Evolutionary conservation across 257 asterid species (phyloP).

Genomic region (Schizonepeta tenuifolia): DNA sequence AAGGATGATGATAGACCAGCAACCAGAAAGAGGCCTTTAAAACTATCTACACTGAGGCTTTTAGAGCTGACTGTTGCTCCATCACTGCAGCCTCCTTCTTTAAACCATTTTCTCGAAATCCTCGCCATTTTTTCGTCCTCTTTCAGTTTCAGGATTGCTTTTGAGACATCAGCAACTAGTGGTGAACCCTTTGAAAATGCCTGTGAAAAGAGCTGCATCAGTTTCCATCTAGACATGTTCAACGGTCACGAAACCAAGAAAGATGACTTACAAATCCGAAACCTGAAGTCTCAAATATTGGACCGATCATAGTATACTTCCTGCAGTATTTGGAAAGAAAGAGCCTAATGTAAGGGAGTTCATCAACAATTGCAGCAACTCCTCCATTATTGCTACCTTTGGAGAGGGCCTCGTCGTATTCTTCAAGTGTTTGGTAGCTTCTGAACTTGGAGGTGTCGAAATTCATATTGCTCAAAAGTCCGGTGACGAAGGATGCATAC

Average conservation of each 20-base stretch:
- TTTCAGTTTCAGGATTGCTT: constrained; percentile 38
- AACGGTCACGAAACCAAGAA: background rate
- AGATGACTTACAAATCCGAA: constrained; percentile 55
- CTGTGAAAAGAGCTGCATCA: constrained; percentile 30
- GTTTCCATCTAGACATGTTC: background rate
- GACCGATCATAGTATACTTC: constrained; percentile 51
- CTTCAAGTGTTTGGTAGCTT: constrained; percentile 37
- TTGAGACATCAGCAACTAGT: constrained; percentile 45
- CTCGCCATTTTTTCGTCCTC: constrained; percentile 42
- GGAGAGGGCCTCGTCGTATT: constrained; percentile 50
- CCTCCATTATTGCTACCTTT: constrained; percentile 57
- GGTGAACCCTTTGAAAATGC: constrained; percentile 54
- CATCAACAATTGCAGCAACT: constrained; percentile 58
- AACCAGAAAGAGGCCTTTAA: constrained; percentile 47
- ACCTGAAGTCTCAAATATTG: constrained; percentile 44
- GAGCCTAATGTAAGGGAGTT: constrained; percentile 49
- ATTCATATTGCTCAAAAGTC: constrained; percentile 25
- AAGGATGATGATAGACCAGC: constrained; percentile 42
- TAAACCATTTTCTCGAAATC: constrained; percentile 35
- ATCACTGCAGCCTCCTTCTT: constrained; percentile 26
- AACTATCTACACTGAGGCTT: constrained; percentile 39
- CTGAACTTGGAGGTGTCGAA: constrained; percentile 35
- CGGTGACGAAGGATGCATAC: constrained; percentile 38
- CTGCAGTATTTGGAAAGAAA: constrained; percentile 45
- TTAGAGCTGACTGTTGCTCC: constrained; percentile 1